Conservation (phyloP, 331 rosid genomes). For the Rosa hybrid region DNA sequence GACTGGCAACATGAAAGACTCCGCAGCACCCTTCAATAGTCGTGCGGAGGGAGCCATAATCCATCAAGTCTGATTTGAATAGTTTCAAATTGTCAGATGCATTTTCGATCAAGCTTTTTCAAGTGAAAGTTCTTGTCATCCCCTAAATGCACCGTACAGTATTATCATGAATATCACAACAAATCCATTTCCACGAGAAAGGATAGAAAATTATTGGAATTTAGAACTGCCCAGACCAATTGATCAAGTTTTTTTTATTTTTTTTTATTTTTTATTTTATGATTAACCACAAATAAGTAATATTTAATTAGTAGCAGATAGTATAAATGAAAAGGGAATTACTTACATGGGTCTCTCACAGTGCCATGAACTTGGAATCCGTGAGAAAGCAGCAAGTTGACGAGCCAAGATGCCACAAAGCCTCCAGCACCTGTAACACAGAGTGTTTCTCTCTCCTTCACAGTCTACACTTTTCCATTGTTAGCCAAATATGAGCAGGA, state of each 20-base stretch:
- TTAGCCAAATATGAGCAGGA: not conserved
- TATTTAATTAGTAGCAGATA: too few relatives aligned
- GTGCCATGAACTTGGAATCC: not conserved
- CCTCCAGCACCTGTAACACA: slow-evolving; percentile 1
- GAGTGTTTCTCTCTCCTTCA: not conserved
- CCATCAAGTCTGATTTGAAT: slow-evolving; percentile 62
- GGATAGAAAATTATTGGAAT: not conserved
- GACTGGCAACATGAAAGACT: slow-evolving; percentile 85
- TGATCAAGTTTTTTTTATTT: not conserved
- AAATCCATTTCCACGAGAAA: not conserved
- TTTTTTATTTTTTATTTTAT: too few relatives aligned
- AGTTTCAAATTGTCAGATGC: slow-evolving; percentile 60
- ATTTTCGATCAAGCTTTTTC: slow-evolving; percentile 35
- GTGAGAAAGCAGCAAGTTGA: not conserved
- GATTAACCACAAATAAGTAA: not conserved
- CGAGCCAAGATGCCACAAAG: not conserved
- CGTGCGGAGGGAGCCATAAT: slow-evolving; percentile 47
- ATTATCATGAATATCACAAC: not conserved
- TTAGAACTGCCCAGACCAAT: not conserved
- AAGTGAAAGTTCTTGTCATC: slow-evolving; percentile 56
- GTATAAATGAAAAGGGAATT: not conserved
- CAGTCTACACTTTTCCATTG: not conserved
- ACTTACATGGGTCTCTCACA: slow-evolving; percentile 2
- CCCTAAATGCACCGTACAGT: slow-evolving; percentile 37
- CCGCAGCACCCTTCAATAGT: slow-evolving; percentile 67